Evolutionary conservation across 768 basidiomycete genomes (phyloP).

Genomic region (Ramaria rubella): DNA sequence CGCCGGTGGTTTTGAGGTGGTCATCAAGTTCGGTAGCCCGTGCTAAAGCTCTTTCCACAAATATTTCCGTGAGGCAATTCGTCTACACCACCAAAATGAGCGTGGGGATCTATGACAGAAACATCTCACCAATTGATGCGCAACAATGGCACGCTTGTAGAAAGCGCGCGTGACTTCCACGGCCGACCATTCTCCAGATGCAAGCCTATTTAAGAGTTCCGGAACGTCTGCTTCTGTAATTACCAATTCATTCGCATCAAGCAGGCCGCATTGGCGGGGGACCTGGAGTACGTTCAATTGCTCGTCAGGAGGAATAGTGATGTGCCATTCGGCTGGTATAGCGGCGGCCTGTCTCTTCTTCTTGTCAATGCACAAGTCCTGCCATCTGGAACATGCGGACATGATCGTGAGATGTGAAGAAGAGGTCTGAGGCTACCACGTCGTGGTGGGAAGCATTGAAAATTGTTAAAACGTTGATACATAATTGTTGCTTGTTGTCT

Average conservation of each 20-base stretch:
- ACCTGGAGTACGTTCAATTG: conserved; percentile 47
- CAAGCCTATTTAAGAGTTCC: conserved; percentile 47
- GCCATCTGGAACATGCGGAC: too few relatives aligned
- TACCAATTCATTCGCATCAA: conserved; percentile 48
- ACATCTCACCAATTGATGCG: conserved; percentile 61
- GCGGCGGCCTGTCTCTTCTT: conserved; percentile 42
- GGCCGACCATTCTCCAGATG: conserved; percentile 49
- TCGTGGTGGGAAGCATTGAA: too few relatives aligned
- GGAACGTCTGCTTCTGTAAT: conserved; percentile 54
- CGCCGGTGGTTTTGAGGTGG: conserved; percentile 53
- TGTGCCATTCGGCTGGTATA: conserved; percentile 62
- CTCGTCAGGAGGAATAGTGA: conserved; percentile 38
- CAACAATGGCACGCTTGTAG: conserved; percentile 70
- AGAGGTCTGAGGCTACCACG: too few relatives aligned
- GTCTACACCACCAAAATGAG: conserved; percentile 39
- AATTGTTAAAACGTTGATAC: too few relatives aligned
- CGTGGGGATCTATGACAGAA: neutral
- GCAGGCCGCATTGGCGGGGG: conserved; percentile 49
- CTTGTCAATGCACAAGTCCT: too few relatives aligned
- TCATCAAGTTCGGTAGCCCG: conserved; percentile 64
- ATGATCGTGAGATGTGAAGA: too few relatives aligned
- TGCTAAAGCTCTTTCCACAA: conserved; percentile 60
- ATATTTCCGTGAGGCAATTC: conserved; percentile 79
- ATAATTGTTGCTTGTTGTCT: too few relatives aligned
- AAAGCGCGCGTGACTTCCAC: conserved; percentile 68